phyloP scores from a whole-genome alignment of 768 basidiomycete genomes.

The Udeniomyces megalosporus region DNA sequence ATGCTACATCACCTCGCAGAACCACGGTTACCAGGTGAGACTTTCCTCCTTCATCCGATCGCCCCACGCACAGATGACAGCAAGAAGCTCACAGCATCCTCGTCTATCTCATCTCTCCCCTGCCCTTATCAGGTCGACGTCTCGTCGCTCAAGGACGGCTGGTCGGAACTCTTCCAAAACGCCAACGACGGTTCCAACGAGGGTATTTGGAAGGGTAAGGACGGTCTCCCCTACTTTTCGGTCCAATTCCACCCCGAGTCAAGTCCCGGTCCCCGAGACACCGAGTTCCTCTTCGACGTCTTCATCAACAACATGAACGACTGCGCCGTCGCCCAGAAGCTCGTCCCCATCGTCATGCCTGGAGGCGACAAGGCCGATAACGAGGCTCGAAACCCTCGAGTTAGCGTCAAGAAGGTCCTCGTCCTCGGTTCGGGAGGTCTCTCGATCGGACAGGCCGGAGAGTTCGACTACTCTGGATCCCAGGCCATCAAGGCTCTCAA shows the following conservation, averaged over 20 bases:
- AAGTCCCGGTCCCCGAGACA: conserved; percentile 89
- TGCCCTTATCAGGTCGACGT: conserved; percentile 45
- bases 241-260: conserved; percentile 99
- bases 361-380: conserved; percentile 58
- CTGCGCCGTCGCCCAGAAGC: conserved; percentile 35
- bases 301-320: conserved; percentile 79
- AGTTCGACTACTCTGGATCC: conserved; percentile 98
- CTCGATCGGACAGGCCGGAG: conserved; percentile 96
- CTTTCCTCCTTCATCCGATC: too few species aligned
- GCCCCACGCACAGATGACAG: too few species aligned
- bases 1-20: conserved; percentile 98
- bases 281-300: conserved; percentile 95
- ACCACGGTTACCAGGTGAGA: conserved; percentile 70
- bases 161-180: conserved; percentile 89
- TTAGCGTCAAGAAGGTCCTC: conserved; percentile 75
- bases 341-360: conserved; percentile 33
- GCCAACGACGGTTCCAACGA: conserved; percentile 97
- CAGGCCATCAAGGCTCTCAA: conserved; percentile 99
- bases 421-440: conserved; percentile 94
- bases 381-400: conserved; percentile 40
- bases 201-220: conserved; percentile 76
- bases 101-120: too few species aligned
- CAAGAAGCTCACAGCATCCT: too few species aligned
- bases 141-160: conserved; percentile 55
- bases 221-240: conserved; percentile 78